Percentiles rank a stretch among this genome's conserved stretches.
Conservation (phyloP, 345 rosid genomes). For the Brassica rapa region DNA sequence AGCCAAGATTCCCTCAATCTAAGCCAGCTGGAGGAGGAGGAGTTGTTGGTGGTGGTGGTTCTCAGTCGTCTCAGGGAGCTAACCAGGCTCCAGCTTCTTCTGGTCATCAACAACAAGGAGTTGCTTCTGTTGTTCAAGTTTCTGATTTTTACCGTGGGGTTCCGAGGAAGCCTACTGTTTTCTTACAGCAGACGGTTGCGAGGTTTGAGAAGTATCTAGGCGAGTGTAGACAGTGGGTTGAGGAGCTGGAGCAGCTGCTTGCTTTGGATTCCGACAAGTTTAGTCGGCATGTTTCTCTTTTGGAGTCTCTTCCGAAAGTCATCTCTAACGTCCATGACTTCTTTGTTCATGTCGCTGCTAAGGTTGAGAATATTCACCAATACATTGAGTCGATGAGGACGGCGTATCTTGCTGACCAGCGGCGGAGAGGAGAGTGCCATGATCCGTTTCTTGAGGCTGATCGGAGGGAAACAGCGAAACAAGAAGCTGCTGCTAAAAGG, state of each 20-base stretch:
- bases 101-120: conserved; percentile 69
- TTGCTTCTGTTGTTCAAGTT: conserved; percentile 57
- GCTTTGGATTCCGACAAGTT: conserved; percentile 70
- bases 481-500: conserved; percentile 94
- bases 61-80: conserved; percentile 68
- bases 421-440: conserved; percentile 70
- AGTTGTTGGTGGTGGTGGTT: conserved; percentile 38
- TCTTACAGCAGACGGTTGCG: conserved; percentile 72
- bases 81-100: conserved; percentile 51
- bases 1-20: conserved; percentile 70
- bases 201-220: conserved; percentile 87
- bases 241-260: conserved; percentile 89
- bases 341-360: conserved; percentile 95
- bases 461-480: conserved; percentile 91
- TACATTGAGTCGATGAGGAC: conserved; percentile 85
- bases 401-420: conserved; percentile 90
- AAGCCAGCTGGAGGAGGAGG: conserved; percentile 43
- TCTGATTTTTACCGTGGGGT: conserved; percentile 86
- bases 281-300: conserved; percentile 52
- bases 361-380: conserved; percentile 94
- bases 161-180: conserved; percentile 87
- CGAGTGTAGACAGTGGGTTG: conserved; percentile 88
- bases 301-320: conserved; percentile 88
- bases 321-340: conserved; percentile 88
- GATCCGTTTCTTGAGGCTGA: conserved; percentile 98